Base-by-base conservation (phyloP, 2,329 filamentous ascomycete genomes). In the Trichoderma brevicompactum region DNA sequence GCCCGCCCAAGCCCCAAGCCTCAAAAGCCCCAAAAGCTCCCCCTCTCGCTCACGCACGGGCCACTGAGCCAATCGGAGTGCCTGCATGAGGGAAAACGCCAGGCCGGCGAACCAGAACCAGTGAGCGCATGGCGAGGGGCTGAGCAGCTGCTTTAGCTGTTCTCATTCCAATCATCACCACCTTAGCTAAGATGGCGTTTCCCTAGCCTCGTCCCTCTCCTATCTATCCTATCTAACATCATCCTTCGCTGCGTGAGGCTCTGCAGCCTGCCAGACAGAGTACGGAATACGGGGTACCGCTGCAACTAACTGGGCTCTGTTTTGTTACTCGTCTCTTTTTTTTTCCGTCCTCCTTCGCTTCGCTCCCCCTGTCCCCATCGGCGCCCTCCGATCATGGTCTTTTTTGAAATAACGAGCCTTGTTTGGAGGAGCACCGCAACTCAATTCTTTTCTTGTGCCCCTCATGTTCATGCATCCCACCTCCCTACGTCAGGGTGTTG, bases 41-140 rank as follows among this genome's bases (percentile, higher is more conserved):
- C 56, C 34, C 56, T 59, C 44, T 23, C 23, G 23, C 56, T 60
- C 34, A 60, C 56, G 56, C 56, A 60, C 56, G 44, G 56, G 44
- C 56, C 56, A 60, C 13, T 28, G 32, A 60, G 56, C 56, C 56
- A 60, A 60, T 60, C 56, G 56, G 56, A 60, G 56, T 40, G 44
- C 10, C 56, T 60, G 56, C 56, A 60, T 60, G 43, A 23, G 13
- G 36, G 10, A 41, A 55, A 41, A 55, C 28, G 41, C 56, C 43
- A 46, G 28, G 5, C 32, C 56, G 17, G 44, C 56, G 43, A 60
- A 60, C 34, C 56, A 60, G 43, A 60, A 60, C 34, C 56, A 60
- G n/a, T 13, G 43, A 28, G 23, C 23, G 23, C 23, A 28, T 28
- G 23, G 23, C 23, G 23, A n/a, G 23, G 23, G 23, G 23, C 23